Evolutionary conservation across 441 rosid genomes (phyloP), one percentile per base, ranked within the genome.

Genomic region (Geranium incanum): DNA sequence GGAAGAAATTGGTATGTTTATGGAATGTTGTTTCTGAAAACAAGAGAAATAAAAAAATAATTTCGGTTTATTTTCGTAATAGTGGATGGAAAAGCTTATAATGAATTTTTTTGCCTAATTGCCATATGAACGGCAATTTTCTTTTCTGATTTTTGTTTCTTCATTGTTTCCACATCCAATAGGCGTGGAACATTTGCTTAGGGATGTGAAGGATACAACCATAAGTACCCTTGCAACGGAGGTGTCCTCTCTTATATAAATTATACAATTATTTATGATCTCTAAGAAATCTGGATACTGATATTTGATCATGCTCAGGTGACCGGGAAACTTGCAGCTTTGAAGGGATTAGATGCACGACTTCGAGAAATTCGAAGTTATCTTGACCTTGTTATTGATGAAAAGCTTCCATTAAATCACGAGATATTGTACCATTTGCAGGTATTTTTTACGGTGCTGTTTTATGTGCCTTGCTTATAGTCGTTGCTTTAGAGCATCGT

Each of bases 161-260:
- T n/a, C n/a, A n/a, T n/a, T n/a, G n/a, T n/a, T n/a, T n/a, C n/a
- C n/a, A n/a, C 21, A 21, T 21, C 39, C 23, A 36, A 68, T 76
- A 91, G 92, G 97, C 55, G 97, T 91, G 72, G 97, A 91, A 66
- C 95, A 89, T 83, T 85, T 91, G 80, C 88, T 89, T 7, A 81
- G 95, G 80, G 95, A 91, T 76, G 97, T 91, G 52, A 91, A 91
- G 71, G 95, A 88, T 77, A 88, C 95, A 69, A 89, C 97, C 39
- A 87, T 88, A 68, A 92, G 97, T 80, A 90, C 93, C 39, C 86
- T 90, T 70, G 95, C 95, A 19, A 90, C 93, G 39, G 97, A 90
- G 97, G 97, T 88, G 12, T 8, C n/a, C n/a, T n/a, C n/a, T n/a
- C n/a, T n/a, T n/a, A n/a, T n/a, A n/a, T n/a, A n/a, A n/a, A n/a